These are phyloP conservation scores for Mycena indigotica DNA, from an alignment of 768 basidiomycete species.

Conservation along the genomic window DNA sequence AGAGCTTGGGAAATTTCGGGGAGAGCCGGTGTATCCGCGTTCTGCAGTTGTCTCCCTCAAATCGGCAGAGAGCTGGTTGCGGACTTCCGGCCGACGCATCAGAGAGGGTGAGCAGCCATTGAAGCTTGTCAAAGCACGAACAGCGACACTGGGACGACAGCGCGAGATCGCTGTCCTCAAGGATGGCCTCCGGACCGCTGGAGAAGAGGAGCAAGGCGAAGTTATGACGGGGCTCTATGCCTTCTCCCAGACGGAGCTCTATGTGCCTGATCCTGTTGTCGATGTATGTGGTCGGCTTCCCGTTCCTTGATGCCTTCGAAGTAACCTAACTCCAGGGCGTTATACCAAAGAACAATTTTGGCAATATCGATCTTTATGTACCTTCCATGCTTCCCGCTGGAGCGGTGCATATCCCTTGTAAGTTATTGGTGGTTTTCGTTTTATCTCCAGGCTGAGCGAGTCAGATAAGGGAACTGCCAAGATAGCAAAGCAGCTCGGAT, in stretches of 20 bases:
- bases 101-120: constrained; percentile 78
- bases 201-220: constrained; percentile 46
- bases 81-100: constrained; percentile 72
- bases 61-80: constrained; percentile 94
- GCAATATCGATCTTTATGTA: constrained; percentile 95
- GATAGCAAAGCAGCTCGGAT: constrained; percentile 81
- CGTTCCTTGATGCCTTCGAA: constrained; percentile 13
- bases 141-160: constrained; percentile 75
- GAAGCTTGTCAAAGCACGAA: constrained; percentile 86
- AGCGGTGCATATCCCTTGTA: constrained; percentile 88
- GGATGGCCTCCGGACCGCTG: constrained; percentile 45
- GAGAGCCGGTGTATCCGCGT: constrained; percentile 89
- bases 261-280: constrained; percentile 75
- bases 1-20: constrained; percentile 91
- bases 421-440: constrained; percentile 34
- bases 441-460: constrained; percentile 12
- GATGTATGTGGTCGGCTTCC: constrained; percentile 69
- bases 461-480: constrained; percentile 86
- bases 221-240: constrained; percentile 89
- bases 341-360: constrained; percentile 94
- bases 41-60: constrained; percentile 83
- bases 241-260: constrained; percentile 80
- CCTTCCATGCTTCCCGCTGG: constrained; percentile 93
- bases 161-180: constrained; percentile 61
- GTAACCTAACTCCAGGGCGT: constrained; percentile 87